Conservation (phyloP, 1,139 yeast genomes). For the Yamadazyma conglobata region DNA sequence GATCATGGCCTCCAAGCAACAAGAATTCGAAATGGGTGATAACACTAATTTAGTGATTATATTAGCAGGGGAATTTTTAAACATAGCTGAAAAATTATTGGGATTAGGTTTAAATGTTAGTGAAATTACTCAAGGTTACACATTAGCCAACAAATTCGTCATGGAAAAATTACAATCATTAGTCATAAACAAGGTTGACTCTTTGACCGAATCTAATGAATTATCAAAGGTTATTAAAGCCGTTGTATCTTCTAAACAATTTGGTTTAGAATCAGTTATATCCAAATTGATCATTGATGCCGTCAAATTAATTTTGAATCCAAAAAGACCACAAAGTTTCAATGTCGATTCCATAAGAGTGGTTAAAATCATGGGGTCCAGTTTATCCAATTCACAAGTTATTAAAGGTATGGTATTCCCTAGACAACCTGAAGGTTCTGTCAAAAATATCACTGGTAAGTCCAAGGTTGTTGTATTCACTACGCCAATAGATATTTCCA, state of each 20-base stretch:
- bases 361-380: constrained; percentile 93
- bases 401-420: constrained; percentile 98
- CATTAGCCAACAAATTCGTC: constrained; percentile 74
- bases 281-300: constrained; percentile 85
- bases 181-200: constrained; percentile 60
- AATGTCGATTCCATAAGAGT: constrained; percentile 93
- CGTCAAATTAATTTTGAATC: constrained; percentile 68
- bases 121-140: constrained; percentile 87
- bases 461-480: constrained; percentile 92
- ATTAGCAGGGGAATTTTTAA: constrained; percentile 88
- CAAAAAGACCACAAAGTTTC: constrained; percentile 58
- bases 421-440: constrained; percentile 89
- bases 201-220: constrained; percentile 53
- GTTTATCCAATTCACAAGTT: constrained; percentile 70
- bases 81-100: constrained; percentile 77
- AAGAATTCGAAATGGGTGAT: constrained; percentile 75
- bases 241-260: constrained; percentile 90
- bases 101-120: constrained; percentile 86
- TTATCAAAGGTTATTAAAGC: constrained; percentile 76
- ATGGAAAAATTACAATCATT: constrained; percentile 63
- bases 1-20: constrained; percentile 96
- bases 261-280: constrained; percentile 78
- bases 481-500: constrained; percentile 89
- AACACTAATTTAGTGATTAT: constrained; percentile 46
- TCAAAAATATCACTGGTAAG: constrained; percentile 56